Conservation (phyloP, 805 yeast species). For the Metschnikowia anglica region DNA sequence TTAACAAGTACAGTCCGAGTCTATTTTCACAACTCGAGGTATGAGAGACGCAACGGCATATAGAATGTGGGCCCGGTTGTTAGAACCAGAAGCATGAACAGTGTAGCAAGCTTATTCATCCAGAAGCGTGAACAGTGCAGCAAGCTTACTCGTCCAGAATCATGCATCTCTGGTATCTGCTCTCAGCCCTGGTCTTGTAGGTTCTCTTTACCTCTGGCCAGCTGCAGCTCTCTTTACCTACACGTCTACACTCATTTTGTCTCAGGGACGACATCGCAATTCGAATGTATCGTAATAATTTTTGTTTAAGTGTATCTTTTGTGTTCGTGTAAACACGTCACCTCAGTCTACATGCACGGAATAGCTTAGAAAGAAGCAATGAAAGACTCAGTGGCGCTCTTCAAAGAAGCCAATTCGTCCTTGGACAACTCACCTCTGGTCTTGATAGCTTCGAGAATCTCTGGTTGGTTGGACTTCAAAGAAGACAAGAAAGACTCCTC, state of each 20-base stretch:
- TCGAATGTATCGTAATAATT: constrained; percentile 22
- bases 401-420: constrained; percentile 83
- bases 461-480: constrained; percentile 88
- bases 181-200: no score
- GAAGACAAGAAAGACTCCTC: constrained; percentile 90
- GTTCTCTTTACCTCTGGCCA: no score
- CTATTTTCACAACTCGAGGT: no score
- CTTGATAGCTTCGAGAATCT: constrained; percentile 79
- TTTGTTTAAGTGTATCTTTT: constrained; percentile 22
- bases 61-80: no score
- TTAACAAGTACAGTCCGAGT: no score
- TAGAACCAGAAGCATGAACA: no score
- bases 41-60: no score
- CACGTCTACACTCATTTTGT: neutral
- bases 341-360: constrained; percentile 21
- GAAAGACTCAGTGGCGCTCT: constrained; percentile 89
- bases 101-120: no score
- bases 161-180: no score
- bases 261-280: constrained; percentile 8
- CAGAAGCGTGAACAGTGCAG: no score
- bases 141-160: no score
- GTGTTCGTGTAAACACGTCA: constrained; percentile 17
- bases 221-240: neutral
- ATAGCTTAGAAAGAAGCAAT: constrained; percentile 72
- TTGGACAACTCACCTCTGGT: constrained; percentile 87